Percentiles rank a stretch among this genome's conserved stretches.
These are phyloP conservation scores for Cutaneotrichosporon cavernicola DNA, from an alignment of 1,284 basidiomycete species.

Conservation along the genomic window DNA sequence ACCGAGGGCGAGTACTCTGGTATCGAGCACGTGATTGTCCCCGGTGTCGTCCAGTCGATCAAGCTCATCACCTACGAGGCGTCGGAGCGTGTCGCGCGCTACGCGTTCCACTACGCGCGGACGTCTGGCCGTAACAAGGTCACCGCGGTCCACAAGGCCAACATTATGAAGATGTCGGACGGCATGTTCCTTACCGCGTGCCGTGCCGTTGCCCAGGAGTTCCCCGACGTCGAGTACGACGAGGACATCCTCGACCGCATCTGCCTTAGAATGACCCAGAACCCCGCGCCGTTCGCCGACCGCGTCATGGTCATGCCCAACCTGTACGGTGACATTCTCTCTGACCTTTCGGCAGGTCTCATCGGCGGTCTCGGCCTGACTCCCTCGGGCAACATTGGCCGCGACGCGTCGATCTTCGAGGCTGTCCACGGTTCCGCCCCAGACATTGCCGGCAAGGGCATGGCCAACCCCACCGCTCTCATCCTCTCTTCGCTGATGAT, in stretches of 20 bases:
- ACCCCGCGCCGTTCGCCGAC: slow-evolving; percentile 90
- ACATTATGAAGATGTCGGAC: slow-evolving; percentile 99
- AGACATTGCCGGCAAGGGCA: slow-evolving; percentile 74
- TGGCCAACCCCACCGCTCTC: slow-evolving; percentile 97
- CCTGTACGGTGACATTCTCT: slow-evolving; percentile 85
- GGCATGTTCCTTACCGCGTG: slow-evolving; percentile 99
- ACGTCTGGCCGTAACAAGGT: slow-evolving; percentile 85
- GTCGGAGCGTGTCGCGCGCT: slow-evolving; percentile 95
- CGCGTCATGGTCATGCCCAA: slow-evolving; percentile 99
- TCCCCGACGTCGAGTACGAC: slow-evolving; percentile 88
- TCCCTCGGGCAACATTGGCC: slow-evolving; percentile 96
- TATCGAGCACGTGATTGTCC: slow-evolving; percentile 95
- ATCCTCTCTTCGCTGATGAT: slow-evolving; percentile 96
- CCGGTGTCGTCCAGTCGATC: slow-evolving; percentile 99
- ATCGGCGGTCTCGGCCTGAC: slow-evolving; percentile 98
- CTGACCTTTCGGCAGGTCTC: slow-evolving; percentile 98
- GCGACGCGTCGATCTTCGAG: slow-evolving; percentile 99
- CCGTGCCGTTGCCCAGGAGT: slow-evolving; percentile 93
- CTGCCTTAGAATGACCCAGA: slow-evolving; percentile 71
- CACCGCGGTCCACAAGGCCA: slow-evolving; percentile 99
- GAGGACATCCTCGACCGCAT: slow-evolving; percentile 97
- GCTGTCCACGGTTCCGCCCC: slow-evolving; percentile 94
- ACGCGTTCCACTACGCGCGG: slow-evolving; percentile 97
- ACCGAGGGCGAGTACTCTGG: slow-evolving; percentile 99
- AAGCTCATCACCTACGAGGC: slow-evolving; percentile 99